Evolutionary conservation across 2,329 filamentous ascomycete species (phyloP), one percentile per base, ranked within the genome.

Genomic region (Clathrospora elynae): DNA sequence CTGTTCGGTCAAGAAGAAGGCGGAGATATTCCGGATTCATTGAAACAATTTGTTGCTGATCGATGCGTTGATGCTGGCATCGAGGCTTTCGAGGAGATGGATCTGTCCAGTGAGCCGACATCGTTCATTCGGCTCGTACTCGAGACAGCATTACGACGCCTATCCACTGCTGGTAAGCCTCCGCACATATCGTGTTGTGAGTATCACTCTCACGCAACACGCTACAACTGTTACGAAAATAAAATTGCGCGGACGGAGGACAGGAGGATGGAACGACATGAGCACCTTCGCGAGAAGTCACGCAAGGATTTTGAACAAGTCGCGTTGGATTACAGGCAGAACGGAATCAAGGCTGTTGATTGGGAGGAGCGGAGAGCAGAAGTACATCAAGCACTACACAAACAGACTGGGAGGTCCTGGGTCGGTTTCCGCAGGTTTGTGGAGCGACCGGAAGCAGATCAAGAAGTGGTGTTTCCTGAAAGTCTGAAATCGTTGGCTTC

Each of bases 1-100:
- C 4, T 61, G 0, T 61, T 61, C 39, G 31, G 31, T 1, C 12
- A 17, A 11, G 24, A 29, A 4, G 12, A 20, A 8, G 17, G 18
- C 0, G n/a, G n/a, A n/a, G 29, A 23, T 2, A 33, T 45, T 6
- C 26, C 48, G 1, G 23, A 29, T 2, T 20, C 14, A 5, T 25
- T 60, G 20, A 51, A 48, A 24, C 39, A 10, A 5, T 49, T 61
- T 26, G 17, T 59, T 1, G 36, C 56, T 2, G 50, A 56, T 28
- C 36, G 49, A 10, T 53, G 42, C 20, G n/a, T 59, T 1, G 42
- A 40, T 19, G 9, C 20, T 2, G 34, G 39, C 5, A 6, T 18
- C 8, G 16, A 28, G 9, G 30, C 26, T 3, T 48, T 39, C 1
- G 26, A 2, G 1, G 19, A 35, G 7, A 11, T 40, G 18, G n/a